These are phyloP conservation scores for Oryza longistaminata DNA, from an alignment of 176 grass and related monocot species.

Conservation along the genomic window DNA sequence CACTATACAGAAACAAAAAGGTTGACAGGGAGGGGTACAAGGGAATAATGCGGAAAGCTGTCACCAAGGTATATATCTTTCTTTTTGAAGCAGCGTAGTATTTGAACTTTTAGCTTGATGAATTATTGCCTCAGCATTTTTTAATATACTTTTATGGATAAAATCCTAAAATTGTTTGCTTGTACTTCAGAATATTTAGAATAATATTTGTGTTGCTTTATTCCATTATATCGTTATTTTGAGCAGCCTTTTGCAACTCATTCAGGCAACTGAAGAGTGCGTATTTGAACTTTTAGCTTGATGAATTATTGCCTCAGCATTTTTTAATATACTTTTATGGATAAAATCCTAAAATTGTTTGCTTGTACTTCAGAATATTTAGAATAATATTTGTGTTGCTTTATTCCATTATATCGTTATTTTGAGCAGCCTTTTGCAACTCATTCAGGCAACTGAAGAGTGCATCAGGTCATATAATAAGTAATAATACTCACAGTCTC, in stretches of 20 bases:
- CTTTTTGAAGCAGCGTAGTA: neutral
- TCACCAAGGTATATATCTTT: constrained; percentile 76
- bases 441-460: constrained; percentile 5
- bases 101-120: constrained; percentile 28
- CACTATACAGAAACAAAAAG: constrained; percentile 84
- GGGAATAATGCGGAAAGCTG: constrained; percentile 90
- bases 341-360: constrained; percentile 4
- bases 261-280: constrained; percentile 14
- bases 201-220: constrained; percentile 12
- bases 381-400: constrained; percentile 8
- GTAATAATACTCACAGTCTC: constrained; percentile 38
- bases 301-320: constrained; percentile 16
- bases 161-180: constrained; percentile 12
- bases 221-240: constrained; percentile 26
- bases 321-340: neutral
- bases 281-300: constrained; percentile 28
- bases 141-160: neutral
- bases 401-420: constrained; percentile 28
- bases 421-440: constrained; percentile 21
- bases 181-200: constrained; percentile 22
- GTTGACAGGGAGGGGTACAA: constrained; percentile 80
- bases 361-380: constrained; percentile 27
- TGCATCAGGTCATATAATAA: constrained; percentile 37
- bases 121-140: neutral
- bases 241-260: constrained; percentile 26